phyloP scores from a whole-genome alignment of 257 asterid species.

The Petrea volubilis region DNA sequence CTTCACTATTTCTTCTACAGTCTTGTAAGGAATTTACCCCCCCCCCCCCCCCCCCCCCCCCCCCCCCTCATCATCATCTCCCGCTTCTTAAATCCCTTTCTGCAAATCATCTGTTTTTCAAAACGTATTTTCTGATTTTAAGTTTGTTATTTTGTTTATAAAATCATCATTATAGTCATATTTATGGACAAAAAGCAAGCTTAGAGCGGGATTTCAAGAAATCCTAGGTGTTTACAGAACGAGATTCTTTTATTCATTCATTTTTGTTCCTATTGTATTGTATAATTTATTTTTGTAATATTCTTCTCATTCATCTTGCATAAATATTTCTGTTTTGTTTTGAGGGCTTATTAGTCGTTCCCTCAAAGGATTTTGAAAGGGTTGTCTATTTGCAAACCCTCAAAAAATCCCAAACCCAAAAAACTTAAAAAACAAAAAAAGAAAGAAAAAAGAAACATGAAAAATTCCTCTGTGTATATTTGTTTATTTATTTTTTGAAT shows the following conservation, averaged over 20 bases:
- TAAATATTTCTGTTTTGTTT: not conserved
- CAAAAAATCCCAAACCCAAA: not conserved
- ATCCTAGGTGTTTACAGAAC: constrained; percentile 83
- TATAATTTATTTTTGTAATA: constrained; percentile 12
- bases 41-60: too few relatives aligned
- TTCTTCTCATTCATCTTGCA: not conserved
- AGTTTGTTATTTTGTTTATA: constrained; percentile 48
- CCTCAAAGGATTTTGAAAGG: constrained; percentile 45
- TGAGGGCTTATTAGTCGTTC: constrained; percentile 75
- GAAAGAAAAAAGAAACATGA: too few relatives aligned
- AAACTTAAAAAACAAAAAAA: too few relatives aligned
- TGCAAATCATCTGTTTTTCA: constrained; percentile 67
- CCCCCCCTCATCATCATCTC: constrained; percentile 44
- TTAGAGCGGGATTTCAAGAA: constrained; percentile 44
- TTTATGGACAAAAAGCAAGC: constrained; percentile 54
- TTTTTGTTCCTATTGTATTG: too few relatives aligned
- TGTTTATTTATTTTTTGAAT: constrained; percentile 7
- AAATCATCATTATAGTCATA: constrained; percentile 10
- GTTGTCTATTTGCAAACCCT: constrained; percentile 58
- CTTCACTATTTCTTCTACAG: constrained; percentile 23
- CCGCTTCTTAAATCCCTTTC: constrained; percentile 92
- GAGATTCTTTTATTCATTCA: too few relatives aligned
- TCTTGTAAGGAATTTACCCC: not conserved
- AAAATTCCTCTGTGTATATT: too few relatives aligned
- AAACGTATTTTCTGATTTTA: too few relatives aligned